phyloP scores from a whole-genome alignment of 768 basidiomycete genomes.

The Rhodotorula toruloides region DNA sequence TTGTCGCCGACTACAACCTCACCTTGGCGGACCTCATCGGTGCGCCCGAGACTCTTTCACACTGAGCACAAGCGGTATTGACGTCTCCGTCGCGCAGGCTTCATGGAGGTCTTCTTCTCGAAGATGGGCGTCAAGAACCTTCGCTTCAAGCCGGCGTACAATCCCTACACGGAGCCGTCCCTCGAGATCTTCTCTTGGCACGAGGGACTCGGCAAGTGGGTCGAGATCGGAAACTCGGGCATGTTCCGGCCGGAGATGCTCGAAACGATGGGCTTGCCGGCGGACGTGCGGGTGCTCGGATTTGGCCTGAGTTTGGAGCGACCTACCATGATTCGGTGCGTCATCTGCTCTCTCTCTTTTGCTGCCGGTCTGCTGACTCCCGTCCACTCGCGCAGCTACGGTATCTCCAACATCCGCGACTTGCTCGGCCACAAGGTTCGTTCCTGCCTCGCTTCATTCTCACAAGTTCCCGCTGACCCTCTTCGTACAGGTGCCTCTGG shows the following conservation, averaged over 20 bases:
- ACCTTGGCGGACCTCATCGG: slow-evolving; percentile 94
- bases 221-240: slow-evolving; percentile 89
- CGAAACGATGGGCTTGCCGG: slow-evolving; percentile 96
- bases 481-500: slow-evolving; percentile 33
- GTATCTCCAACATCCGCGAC: slow-evolving; percentile 93
- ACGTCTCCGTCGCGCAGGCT: slow-evolving; percentile 55
- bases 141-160: slow-evolving; percentile 97
- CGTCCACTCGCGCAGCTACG: slow-evolving; percentile 60
- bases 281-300: slow-evolving; percentile 90
- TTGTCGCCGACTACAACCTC: slow-evolving; percentile 86
- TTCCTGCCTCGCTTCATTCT: background rate
- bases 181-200: slow-evolving; percentile 99
- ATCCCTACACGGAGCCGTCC: slow-evolving; percentile 97
- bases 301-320: slow-evolving; percentile 93
- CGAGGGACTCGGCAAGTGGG: slow-evolving; percentile 85
- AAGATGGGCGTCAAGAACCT: slow-evolving; percentile 95
- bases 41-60: slow-evolving; percentile 46
- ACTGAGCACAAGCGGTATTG: background rate
- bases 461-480: background rate
- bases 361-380: background rate
- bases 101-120: slow-evolving; percentile 96
- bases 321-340: slow-evolving; percentile 96
- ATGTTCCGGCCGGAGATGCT: slow-evolving; percentile 99
- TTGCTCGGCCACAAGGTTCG: slow-evolving; percentile 96
- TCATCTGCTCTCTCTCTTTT: slow-evolving; percentile 4